Evolutionary conservation across 495 filamentous ascomycete genomes (phyloP).

Genomic region (Penicillium tannophilum): DNA sequence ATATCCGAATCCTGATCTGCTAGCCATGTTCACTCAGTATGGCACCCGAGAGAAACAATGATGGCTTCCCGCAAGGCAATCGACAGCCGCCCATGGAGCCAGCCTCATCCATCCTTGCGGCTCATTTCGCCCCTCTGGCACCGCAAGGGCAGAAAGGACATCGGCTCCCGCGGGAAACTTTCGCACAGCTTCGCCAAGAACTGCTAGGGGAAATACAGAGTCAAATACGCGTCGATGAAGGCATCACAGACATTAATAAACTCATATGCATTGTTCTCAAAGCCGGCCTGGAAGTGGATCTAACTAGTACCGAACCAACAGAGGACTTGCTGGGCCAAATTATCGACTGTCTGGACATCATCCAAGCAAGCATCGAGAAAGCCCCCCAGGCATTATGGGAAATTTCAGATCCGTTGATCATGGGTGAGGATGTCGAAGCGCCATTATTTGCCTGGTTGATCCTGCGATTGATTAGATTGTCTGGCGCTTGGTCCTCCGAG

Average conservation of each 20-base stretch:
- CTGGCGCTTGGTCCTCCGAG: slow-evolving; percentile 27
- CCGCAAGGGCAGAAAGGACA: slow-evolving; percentile 45
- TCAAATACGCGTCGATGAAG: slow-evolving; percentile 56
- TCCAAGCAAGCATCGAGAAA: slow-evolving; percentile 70
- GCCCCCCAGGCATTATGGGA: slow-evolving; percentile 71
- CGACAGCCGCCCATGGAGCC: slow-evolving; percentile 37
- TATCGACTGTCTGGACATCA: slow-evolving; percentile 67
- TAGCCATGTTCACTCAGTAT: slow-evolving; percentile 28
- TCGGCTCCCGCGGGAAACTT: slow-evolving; percentile 52
- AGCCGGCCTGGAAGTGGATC: slow-evolving; percentile 70
- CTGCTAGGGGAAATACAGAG: slow-evolving; percentile 52
- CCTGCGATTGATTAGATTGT: slow-evolving; percentile 40
- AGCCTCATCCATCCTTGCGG: slow-evolving; percentile 70
- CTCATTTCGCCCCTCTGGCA: slow-evolving; percentile 57
- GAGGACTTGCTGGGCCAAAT: slow-evolving; percentile 58
- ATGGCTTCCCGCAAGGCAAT: slow-evolving; percentile 19
- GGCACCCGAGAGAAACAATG: slow-evolving; percentile 28
- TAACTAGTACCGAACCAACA: slow-evolving; percentile 56
- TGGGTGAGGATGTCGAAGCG: slow-evolving; percentile 52
- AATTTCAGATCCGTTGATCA: slow-evolving; percentile 37
- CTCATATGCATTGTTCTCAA: slow-evolving; percentile 81
- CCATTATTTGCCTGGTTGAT: slow-evolving; percentile 80
- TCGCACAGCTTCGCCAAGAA: slow-evolving; percentile 67
- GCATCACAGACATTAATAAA: slow-evolving; percentile 74
- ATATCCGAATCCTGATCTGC: slow-evolving; percentile 5